These are phyloP conservation scores for Cyclotella cryptica DNA, from an alignment of 108 stramenopile species.

Conservation along the genomic window DNA sequence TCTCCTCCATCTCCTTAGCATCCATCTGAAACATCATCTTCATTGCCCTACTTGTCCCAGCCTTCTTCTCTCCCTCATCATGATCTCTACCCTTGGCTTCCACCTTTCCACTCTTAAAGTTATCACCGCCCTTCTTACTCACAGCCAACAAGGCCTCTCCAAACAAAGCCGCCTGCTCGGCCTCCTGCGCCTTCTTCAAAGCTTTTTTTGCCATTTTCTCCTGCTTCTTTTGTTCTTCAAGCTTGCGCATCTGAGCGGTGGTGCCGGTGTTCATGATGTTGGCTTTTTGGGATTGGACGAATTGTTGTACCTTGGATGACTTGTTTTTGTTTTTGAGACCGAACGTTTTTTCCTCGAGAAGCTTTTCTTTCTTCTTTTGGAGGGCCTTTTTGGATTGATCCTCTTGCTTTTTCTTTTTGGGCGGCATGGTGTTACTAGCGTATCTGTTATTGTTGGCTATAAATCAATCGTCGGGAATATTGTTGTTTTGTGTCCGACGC, in stretches of 20 bases:
- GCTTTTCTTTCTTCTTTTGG: slow-evolving; percentile 89
- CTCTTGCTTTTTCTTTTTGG: slow-evolving; percentile 59
- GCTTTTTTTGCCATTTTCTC: slow-evolving; percentile 69
- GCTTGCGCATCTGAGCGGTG: slow-evolving; percentile 62
- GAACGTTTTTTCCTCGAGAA: slow-evolving; percentile 89
- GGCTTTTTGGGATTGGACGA: slow-evolving; percentile 58
- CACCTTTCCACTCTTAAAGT: slow-evolving; percentile 69
- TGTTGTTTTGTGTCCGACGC: neutral
- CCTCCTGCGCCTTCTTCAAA: slow-evolving; percentile 79
- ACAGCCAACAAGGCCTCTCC: slow-evolving; percentile 84
- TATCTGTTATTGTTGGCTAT: neutral
- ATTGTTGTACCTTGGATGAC: slow-evolving; percentile 75
- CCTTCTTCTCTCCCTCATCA: slow-evolving; percentile 67
- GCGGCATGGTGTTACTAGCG: slow-evolving; percentile 51
- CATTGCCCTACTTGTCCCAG: slow-evolving; percentile 67
- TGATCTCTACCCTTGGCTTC: slow-evolving; percentile 86
- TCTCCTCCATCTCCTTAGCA: slow-evolving; percentile 88
- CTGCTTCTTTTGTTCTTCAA: slow-evolving; percentile 74
- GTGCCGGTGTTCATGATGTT: slow-evolving; percentile 74
- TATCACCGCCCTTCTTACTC: slow-evolving; percentile 63
- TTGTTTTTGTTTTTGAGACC: slow-evolving; percentile 94
- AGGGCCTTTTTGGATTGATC: slow-evolving; percentile 75
- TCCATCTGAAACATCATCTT: slow-evolving; percentile 93
- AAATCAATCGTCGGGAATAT: neutral
- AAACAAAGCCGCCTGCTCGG: slow-evolving; percentile 87